Evolutionary conservation across 2,329 filamentous ascomycete genomes (phyloP), one percentile per base, ranked within the genome.

Genomic region (Tolypocladium nubicola): DNA sequence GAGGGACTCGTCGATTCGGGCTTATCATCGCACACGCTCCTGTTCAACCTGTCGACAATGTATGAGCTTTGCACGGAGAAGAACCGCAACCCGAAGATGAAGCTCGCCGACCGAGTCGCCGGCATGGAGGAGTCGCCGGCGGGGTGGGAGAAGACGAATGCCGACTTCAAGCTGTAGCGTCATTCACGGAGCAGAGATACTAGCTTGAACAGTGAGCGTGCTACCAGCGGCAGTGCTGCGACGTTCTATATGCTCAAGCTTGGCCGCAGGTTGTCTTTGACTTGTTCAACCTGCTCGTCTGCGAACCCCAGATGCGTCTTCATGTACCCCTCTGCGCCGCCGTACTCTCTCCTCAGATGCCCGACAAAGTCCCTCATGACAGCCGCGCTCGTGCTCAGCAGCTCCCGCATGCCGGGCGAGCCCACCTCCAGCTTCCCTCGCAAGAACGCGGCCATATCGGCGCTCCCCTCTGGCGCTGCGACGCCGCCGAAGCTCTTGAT

Each of bases 41-140:
- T 95, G 0, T 96, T 97, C 73, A 97, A 97, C 68, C 73, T 99
- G 14, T 85, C 86, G 13, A 97, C 93, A 0, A 83, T 96, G 65
- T 97, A 96, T 68, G 94, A 97, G 72, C 79, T 97, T 9, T 94
- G 89, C 68, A 92, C 89, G 0, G 92, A 97, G 64, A 81, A 82
- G 60, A 83, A 89, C 47, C 77, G 82, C 53, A 79, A 79, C 14
- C 72, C 88, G 64, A 97, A 97, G 76, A 71, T 82, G 37, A 76
- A 75, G 33, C 76, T 97, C 21, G 85, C 88, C 2, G 87, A 90
- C 64, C 81, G 79, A 55, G 78, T 94, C 21, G 86, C 89, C 1
- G 74, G 71, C 1, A 76, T 82, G 64, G 79, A 80, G 47, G 76
- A 81, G 19, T 79, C 77, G 1, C 70, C 78, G 1, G 74, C 75